Evolutionary conservation across 2,329 filamentous ascomycete species (phyloP).

Genomic region (Aspergillus latus): DNA sequence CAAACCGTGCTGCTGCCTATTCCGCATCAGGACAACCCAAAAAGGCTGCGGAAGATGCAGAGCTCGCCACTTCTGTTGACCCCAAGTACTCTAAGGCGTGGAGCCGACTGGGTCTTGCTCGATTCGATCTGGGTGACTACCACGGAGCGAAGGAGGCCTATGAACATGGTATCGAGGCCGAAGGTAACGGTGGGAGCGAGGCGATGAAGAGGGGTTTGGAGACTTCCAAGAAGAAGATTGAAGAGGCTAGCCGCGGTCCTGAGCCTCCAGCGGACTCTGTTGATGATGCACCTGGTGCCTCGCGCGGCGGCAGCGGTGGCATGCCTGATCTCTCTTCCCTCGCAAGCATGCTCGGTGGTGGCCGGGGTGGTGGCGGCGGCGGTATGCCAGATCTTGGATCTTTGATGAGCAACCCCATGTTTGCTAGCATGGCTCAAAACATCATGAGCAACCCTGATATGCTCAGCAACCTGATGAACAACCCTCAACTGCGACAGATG

Average conservation of each 20-base stretch:
- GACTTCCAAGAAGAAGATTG: conserved; percentile 83
- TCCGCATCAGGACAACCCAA: conserved; percentile 81
- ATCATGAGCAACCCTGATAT: conserved; percentile 95
- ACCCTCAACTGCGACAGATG: conserved; percentile 85
- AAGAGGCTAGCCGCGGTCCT: conserved; percentile 67
- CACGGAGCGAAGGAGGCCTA: conserved; percentile 95
- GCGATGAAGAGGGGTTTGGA: conserved; percentile 97
- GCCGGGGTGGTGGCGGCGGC: conserved; percentile 52
- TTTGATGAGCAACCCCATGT: conserved; percentile 98
- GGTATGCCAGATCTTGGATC: conserved; percentile 82
- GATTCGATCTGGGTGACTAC: conserved; percentile 87
- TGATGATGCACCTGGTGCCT: conserved; percentile 50
- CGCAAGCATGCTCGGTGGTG: conserved; percentile 67
- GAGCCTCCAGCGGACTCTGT: conserved; percentile 53
- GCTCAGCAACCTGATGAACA: conserved; percentile 90
- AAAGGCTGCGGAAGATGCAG: conserved; percentile 80
- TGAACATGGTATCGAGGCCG: conserved; percentile 84
- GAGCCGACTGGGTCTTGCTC: conserved; percentile 87
- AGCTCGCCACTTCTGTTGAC: conserved; percentile 83
- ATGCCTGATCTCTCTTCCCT: conserved; percentile 71
- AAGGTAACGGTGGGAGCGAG: conserved; percentile 90
- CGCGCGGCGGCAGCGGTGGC: conserved; percentile 49
- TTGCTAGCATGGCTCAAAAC: conserved; percentile 93
- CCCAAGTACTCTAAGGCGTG: conserved; percentile 96
- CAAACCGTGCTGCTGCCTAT: conserved; percentile 93